Evolutionary conservation across 192 early-diverging fungal genomes (phyloP).

Genomic region (Dispira parvispora): DNA sequence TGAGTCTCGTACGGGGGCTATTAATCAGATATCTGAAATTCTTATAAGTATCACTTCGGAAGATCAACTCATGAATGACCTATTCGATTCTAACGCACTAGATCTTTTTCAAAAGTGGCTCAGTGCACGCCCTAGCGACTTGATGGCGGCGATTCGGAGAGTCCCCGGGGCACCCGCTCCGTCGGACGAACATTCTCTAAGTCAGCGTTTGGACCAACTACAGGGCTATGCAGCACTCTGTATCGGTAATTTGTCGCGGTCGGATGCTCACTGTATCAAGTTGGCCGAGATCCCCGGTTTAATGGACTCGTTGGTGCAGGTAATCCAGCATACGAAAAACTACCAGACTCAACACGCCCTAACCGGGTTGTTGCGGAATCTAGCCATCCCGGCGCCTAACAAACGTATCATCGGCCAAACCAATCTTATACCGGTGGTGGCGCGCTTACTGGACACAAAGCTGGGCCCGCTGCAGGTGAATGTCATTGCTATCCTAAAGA

Average conservation of each 20-base stretch:
- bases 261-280: not conserved
- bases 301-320: not conserved
- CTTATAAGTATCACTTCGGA: constrained; percentile 6
- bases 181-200: not conserved
- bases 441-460: constrained; percentile 6
- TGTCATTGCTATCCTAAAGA: constrained; percentile 3
- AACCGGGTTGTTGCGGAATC: constrained; percentile 6
- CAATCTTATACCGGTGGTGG: not conserved
- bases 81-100: not conserved
- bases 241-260: constrained; percentile 5
- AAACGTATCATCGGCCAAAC: constrained; percentile 1
- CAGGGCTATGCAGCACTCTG: constrained; percentile 7
- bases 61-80: not conserved
- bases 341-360: constrained; percentile 5
- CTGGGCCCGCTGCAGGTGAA: constrained; percentile 7
- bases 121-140: not conserved
- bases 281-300: not conserved
- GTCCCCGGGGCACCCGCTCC: not conserved
- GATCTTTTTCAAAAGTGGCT: not conserved
- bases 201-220: not conserved
- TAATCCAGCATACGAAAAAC: constrained; percentile 4
- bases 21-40: not conserved
- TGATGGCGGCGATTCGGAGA: not conserved
- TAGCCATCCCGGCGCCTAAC: constrained; percentile 7
- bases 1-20: not conserved